Base-by-base conservation (phyloP, 2,329 filamentous ascomycete genomes). In the Aspergillus pseudotamarii region DNA sequence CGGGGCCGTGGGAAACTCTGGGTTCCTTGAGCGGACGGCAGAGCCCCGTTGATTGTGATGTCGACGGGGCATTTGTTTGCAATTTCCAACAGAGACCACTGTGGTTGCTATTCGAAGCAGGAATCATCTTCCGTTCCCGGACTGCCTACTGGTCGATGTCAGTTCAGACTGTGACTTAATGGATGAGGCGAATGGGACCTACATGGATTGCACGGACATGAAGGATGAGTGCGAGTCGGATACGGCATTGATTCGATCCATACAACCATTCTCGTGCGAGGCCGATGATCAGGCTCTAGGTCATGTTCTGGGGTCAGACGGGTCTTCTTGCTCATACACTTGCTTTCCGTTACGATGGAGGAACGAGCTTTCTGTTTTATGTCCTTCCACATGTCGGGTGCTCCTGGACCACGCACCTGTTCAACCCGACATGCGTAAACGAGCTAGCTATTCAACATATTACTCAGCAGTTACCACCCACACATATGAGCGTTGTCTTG, bases 1-100 rank as follows among this genome's bases (percentile, higher is more conserved):
- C 76, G 79, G 64, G 79, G 79, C 32, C 78, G 78, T 61, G 79
- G 79, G 34, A 81, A 79, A 60, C 72, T 81, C 50, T 81, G 79
- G 79, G 79, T 80, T 76, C 79, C 79, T 76, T 81, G 77, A 80
- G 67, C 55, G 55, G 30, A 64, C 46, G 50, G 36, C 51, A 36
- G 51, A 56, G 64, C 43, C 62, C 63, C 64, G 68, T 71, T 59
- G 65, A 61, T 64, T 53, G 43, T 60, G 48, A 53, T 46, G 59
- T 63, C 62, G 57, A 67, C 69, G 71, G 68, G 71, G 68, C 68
- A 66, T 64, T 66, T 59, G 59, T 65, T 65, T 65, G 62, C 64
- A 62, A 69, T 60, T 46, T 59, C 54, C 57, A 56, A 63, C 61
- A 59, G 63, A 66, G 66, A 69, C 66, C 69, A 64, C 48, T 54